Base-by-base conservation (phyloP, 306 rosid species). In the Vigna radiata region DNA sequence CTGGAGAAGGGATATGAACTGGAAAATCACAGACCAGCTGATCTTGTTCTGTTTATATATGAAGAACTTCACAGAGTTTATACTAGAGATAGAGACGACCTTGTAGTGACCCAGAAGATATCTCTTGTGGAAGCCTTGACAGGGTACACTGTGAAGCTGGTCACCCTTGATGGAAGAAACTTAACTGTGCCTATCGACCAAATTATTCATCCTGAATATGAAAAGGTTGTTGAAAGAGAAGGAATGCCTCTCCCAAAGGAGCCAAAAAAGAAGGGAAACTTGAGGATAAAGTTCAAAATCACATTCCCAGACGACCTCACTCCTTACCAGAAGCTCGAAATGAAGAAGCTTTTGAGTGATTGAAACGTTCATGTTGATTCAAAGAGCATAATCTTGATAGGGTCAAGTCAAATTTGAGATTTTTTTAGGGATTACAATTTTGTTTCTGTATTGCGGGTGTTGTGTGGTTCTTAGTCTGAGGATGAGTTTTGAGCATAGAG, bases 181-280 rank as follows among this genome's bases (percentile, higher is more conserved):
- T 70, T 86, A 43, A 78, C 78, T 13, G 72, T 89, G 31, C 87
- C 85, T 2, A 81, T 87, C 78, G 73, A 78, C 75, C 81, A 16
- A 63, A 85, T 89, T 11, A 80, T 86, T 25, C 82, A 72, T 83
- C 90, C 93, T 1, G 75, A 58, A 76, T 83, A 83, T 8, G 90
- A 89, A 76, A 89, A 89, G 67, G 63, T 89, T 11, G 81, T 89
- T 36, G 82, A 80, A 12, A 69, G 71, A 56, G 93, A 89, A 78
- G 90, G 93, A 53, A 85, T 85, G 89, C 93, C 90, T 7, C 68
- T 78, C 61, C 89, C 79, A 36, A 86, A 81, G 78, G 88, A 89
- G 52, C 85, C 89, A 43, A 68, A 89, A 47, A 47, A 13, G 50
- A 14, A 14, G 17, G 50, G 50, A 47, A 47, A 14, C n/a, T 47